These are phyloP conservation scores for Hypocreales sp. DNA, from an alignment of 2,329 filamentous ascomycete genomes.

Conservation along the genomic window DNA sequence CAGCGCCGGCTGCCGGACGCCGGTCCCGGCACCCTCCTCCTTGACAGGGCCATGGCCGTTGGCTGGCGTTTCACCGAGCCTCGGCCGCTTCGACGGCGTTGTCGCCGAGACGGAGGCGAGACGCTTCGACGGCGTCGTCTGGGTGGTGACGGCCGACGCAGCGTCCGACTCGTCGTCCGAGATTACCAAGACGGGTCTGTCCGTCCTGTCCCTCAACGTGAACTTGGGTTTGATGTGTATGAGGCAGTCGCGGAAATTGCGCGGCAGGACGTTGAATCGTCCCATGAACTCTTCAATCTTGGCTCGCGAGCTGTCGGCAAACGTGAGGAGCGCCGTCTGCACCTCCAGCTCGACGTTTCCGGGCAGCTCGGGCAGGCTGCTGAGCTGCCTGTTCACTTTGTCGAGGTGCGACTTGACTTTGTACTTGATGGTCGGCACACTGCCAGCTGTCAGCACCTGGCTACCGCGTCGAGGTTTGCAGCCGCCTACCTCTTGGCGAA, in stretches of 20 bases:
- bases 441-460: slow-evolving; percentile 10
- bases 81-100: slow-evolving; percentile 19
- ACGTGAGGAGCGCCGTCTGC: slow-evolving; percentile 38
- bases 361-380: slow-evolving; percentile 49
- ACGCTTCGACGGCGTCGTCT: slow-evolving; percentile 14
- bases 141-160: slow-evolving; percentile 8
- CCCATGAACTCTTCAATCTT: slow-evolving; percentile 30
- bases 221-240: slow-evolving; percentile 30
- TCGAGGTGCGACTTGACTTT: slow-evolving; percentile 34
- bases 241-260: slow-evolving; percentile 33
- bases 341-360: slow-evolving; percentile 53
- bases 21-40: slow-evolving; percentile 18
- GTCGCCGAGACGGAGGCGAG: slow-evolving; percentile 9
- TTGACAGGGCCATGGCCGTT: slow-evolving; percentile 17
- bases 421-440: slow-evolving; percentile 35
- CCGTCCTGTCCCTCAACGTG: slow-evolving; percentile 21
- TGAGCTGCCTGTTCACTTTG: slow-evolving; percentile 37
- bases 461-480: background rate
- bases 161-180: slow-evolving; percentile 22
- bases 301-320: slow-evolving; percentile 38
- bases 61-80: slow-evolving; percentile 7
- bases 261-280: slow-evolving; percentile 28
- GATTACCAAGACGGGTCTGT: slow-evolving; percentile 21
- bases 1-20: slow-evolving; percentile 5
- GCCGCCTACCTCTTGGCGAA: slow-evolving; percentile 32